Evolutionary conservation across 1,284 basidiomycete species (phyloP).

Genomic region (Malassezia psittaci): DNA sequence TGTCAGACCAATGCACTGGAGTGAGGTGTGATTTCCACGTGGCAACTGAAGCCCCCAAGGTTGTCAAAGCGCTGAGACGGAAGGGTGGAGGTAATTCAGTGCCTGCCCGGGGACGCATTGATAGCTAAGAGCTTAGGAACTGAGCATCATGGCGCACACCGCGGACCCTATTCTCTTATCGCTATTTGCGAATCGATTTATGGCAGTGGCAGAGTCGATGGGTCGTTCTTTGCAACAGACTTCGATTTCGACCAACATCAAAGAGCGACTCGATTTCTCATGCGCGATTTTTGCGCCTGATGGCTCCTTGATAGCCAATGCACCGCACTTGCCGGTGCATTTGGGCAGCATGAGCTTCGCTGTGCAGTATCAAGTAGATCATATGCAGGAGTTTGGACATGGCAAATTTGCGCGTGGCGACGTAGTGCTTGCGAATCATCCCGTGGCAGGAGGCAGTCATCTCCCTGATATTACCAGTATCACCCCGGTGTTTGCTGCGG

Average conservation of each 20-base stretch:
- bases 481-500: conserved; percentile 68
- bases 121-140: neutral
- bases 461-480: conserved; percentile 71
- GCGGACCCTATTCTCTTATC: conserved; percentile 77
- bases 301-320: conserved; percentile 81
- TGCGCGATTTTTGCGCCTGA: conserved; percentile 79
- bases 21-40: neutral
- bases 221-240: conserved; percentile 75
- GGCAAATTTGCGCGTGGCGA: conserved; percentile 62
- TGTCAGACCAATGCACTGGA: too few relatives aligned
- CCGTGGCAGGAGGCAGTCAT: conserved; percentile 65
- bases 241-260: conserved; percentile 80
- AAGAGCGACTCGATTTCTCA: conserved; percentile 76
- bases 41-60: neutral
- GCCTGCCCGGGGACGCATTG: too few relatives aligned
- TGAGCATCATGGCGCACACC: neutral
- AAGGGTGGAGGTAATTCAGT: too few relatives aligned
- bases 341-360: conserved; percentile 56
- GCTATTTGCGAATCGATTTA: conserved; percentile 81
- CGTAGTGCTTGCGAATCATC: conserved; percentile 81
- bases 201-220: conserved; percentile 87
- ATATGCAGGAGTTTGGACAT: conserved; percentile 51
- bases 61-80: too few relatives aligned
- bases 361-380: conserved; percentile 76
- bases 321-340: conserved; percentile 67